A percentile compares a stretch with the other conserved stretches of the same genome.
Evolutionary conservation across 129 eudicot species (phyloP).

Genomic region (Ambrosia trifida): DNA sequence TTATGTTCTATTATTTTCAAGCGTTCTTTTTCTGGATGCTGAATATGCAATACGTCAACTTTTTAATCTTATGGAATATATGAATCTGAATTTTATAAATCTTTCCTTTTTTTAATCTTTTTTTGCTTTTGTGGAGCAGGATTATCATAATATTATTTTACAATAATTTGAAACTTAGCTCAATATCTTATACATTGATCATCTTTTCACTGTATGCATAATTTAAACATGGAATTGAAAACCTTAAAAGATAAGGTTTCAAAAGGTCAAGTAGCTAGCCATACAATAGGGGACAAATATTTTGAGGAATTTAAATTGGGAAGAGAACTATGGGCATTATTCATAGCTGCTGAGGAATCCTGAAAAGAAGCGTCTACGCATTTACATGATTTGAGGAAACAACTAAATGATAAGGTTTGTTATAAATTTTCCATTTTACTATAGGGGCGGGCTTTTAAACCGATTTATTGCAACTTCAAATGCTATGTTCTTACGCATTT

Average conservation of each 20-base stretch:
- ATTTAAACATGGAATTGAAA: constrained; percentile 50
- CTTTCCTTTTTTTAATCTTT: too few species aligned
- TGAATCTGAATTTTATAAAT: neutral
- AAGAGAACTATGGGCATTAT: constrained; percentile 41
- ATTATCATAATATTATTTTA: neutral
- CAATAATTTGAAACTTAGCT: neutral
- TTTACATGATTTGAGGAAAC: constrained; percentile 36
- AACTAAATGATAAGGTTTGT: constrained; percentile 55
- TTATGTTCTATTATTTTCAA: constrained; percentile 33
- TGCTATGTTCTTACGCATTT: neutral
- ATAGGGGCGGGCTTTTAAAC: too few species aligned
- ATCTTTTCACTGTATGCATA: constrained; percentile 34
- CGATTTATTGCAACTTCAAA: neutral
- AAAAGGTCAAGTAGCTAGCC: too few species aligned
- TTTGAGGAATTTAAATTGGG: constrained; percentile 29
- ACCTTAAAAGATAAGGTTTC: too few species aligned
- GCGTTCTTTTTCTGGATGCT: constrained; percentile 27
- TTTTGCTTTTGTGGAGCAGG: neutral
- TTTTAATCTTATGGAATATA: constrained; percentile 7
- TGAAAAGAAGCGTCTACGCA: constrained; percentile 48
- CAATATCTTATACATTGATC: neutral
- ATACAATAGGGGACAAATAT: too few species aligned
- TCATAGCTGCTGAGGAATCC: constrained; percentile 41
- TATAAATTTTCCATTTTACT: neutral
- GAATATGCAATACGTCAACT: constrained; percentile 20